Percentiles rank a stretch among this genome's conserved stretches.
Conservation (phyloP, 2,329 filamentous ascomycete genomes). For the Camillea tinctor region DNA sequence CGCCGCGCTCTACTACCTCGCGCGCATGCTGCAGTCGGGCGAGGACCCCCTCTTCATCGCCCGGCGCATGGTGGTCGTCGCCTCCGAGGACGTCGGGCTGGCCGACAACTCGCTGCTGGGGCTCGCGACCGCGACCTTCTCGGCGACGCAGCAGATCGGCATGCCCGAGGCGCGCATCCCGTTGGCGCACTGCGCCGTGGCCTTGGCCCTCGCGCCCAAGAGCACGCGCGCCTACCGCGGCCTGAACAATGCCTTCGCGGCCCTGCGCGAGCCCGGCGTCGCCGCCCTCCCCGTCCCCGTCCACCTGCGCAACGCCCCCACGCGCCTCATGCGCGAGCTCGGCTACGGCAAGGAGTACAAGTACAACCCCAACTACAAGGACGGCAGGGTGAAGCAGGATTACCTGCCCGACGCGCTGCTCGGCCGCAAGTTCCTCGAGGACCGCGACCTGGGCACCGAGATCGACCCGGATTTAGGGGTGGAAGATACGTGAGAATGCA, state of each 20-base stretch:
- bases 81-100: constrained; percentile 88
- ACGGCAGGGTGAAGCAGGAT: constrained; percentile 80
- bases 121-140: constrained; percentile 82
- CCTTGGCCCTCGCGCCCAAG: constrained; percentile 78
- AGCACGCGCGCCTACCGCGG: constrained; percentile 83
- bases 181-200: constrained; percentile 81
- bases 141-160: constrained; percentile 87
- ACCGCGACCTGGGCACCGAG: constrained; percentile 73
- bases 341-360: constrained; percentile 92
- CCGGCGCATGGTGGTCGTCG: constrained; percentile 89
- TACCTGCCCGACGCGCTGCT: constrained; percentile 80
- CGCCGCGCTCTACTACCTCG: constrained; percentile 90
- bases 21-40: constrained; percentile 91
- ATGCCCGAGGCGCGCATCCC: constrained; percentile 95
- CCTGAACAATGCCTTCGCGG: constrained; percentile 75
- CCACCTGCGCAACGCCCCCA: constrained; percentile 89
- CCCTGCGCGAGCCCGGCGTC: constrained; percentile 78
- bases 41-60: constrained; percentile 94
- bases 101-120: constrained; percentile 82
- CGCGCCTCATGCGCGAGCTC: constrained; percentile 86
- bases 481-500: constrained; percentile 26
- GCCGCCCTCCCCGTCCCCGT: constrained; percentile 79
- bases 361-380: constrained; percentile 87
- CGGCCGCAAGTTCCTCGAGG: constrained; percentile 74
- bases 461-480: constrained; percentile 67